Evolutionary conservation across 164 flowering plant genomes (phyloP).

Genomic region (Sedum album): DNA sequence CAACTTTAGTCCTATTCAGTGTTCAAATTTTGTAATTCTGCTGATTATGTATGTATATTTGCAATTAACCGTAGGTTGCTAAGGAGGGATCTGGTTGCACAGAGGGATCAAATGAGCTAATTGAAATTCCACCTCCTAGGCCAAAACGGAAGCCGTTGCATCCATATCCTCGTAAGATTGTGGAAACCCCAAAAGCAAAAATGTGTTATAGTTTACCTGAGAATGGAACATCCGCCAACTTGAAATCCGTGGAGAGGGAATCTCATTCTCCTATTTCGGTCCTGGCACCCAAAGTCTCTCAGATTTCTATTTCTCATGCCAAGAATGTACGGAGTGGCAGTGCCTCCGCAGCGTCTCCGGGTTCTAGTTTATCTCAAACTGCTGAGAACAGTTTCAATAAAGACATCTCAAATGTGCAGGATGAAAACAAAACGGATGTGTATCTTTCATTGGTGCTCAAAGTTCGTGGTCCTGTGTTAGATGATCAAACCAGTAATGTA

Average conservation of each 20-base stretch:
- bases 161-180: conserved; percentile 79
- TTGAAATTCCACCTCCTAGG: conserved; percentile 92
- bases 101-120: no score
- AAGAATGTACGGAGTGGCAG: conserved; percentile 28
- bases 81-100: no score
- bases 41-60: conserved; percentile 1
- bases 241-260: conserved; percentile 16
- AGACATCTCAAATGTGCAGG: no score
- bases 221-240: conserved; percentile 19
- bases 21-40: background rate
- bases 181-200: conserved; percentile 8
- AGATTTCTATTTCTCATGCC: conserved; percentile 24
- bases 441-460: no score
- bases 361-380: conserved; percentile 8
- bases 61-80: conserved; percentile 32
- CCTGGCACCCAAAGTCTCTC: conserved; percentile 42
- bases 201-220: conserved; percentile 12
- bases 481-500: background rate
- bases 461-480: no score
- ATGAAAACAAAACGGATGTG: no score
- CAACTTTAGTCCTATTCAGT: background rate
- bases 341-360: conserved; percentile 45
- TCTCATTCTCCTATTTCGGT: conserved; percentile 62
- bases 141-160: conserved; percentile 84
- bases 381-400: no score